Base-by-base conservation (phyloP, 1,284 basidiomycete genomes). In the Sporisorium iseilematis-ciliati region DNA sequence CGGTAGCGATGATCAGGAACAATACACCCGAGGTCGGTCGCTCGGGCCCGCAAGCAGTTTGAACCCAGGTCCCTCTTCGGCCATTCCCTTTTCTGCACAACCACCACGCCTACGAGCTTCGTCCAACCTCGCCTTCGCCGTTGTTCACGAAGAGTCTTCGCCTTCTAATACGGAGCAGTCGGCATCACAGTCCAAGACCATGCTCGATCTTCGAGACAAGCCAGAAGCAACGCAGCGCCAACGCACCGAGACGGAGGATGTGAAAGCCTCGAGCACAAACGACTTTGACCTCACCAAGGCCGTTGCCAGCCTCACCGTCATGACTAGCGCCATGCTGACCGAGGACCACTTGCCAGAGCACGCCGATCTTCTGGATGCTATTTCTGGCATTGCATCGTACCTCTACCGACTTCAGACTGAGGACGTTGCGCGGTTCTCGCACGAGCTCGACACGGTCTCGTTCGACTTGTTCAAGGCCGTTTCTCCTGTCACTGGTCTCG, bases 381-480 rank as follows among this genome's bases (percentile, higher is more conserved):
- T 70, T 4, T 71, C 71, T 10, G 48, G 62, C 38, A 62, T 67
- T 11, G 51, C 64, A 7, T 26, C 49, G 14, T 51, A 68, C 26
- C 43, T 75, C 26, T 52, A 59, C 10, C 43, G 35, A 5, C 53
- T 72, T 1, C 64, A 77, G 23, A 57, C 53, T 20, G 38, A 64
- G 3, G 49, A 66, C 33, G 59, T 33, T 8, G 45, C 57, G 1
- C 63, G 55, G 12, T 59, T 77, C n/a, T 33, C 66, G 7, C 66
- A 75, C 41, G 64, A 66, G 46, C 64, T 80, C 38, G 72, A 80
- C 45, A 18, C 73, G 16, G 45, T 70, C 51, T 60, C 79, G 33
- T 80, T 77, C 51, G 71, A 75, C n/a, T 60, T 81, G 12, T 71
- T 82, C 55, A 66, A 64, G 29, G 74, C 76, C 2, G 31, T 81